Conservation (phyloP, 2,329 filamentous ascomycete species). For the Sclerotinia trifoliorum region DNA sequence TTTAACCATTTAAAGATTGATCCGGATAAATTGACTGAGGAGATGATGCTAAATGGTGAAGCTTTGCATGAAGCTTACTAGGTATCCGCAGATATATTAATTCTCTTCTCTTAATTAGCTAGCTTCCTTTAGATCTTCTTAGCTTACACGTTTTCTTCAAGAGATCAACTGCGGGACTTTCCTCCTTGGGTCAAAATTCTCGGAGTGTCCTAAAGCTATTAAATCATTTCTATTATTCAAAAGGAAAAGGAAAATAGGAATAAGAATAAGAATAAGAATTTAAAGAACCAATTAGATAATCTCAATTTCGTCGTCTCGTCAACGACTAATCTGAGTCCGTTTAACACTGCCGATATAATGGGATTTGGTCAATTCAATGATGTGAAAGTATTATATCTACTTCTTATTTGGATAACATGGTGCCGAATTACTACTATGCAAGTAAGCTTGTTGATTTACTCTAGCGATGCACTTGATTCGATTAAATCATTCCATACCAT, state of each 20-base stretch:
- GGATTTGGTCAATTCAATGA: background rate
- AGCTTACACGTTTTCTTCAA: background rate
- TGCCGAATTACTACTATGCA: background rate
- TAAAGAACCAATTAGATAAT: background rate
- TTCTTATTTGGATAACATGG: background rate
- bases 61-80: background rate
- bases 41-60: constrained; percentile 3
- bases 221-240: too few relatives aligned
- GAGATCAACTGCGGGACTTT: background rate
- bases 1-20: background rate
- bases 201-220: background rate
- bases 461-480: too few relatives aligned
- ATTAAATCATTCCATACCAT: too few relatives aligned
- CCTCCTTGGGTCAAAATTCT: background rate
- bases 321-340: too few relatives aligned
- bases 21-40: background rate
- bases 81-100: background rate
- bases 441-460: background rate
- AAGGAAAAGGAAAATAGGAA: too few relatives aligned
- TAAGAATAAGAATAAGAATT: too few relatives aligned
- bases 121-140: background rate
- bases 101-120: background rate
- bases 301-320: background rate
- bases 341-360: too few relatives aligned
- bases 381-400: background rate